These are phyloP conservation scores for Colletotrichum orchidophilum DNA, from an alignment of 2,329 filamentous ascomycete species.

Conservation along the genomic window DNA sequence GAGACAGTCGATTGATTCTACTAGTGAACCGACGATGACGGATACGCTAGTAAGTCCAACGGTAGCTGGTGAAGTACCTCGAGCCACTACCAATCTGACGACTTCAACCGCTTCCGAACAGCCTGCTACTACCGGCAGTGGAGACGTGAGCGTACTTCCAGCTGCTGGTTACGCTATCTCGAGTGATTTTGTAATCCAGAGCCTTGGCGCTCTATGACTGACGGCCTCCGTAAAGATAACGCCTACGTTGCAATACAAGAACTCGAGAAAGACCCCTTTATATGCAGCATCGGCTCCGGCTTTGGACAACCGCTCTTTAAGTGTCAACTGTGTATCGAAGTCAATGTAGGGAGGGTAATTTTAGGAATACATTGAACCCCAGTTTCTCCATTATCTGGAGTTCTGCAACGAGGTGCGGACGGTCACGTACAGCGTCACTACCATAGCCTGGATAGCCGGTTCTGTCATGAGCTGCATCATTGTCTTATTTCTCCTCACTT, in stretches of 20 bases:
- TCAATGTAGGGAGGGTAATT: neutral
- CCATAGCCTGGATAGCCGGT: slow-evolving; percentile 13
- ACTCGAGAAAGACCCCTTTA: neutral
- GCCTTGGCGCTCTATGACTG: neutral
- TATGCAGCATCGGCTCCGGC: neutral
- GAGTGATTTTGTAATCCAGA: neutral
- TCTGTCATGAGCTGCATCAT: neutral
- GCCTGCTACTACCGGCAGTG: neutral
- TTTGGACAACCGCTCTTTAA: neutral
- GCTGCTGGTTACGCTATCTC: neutral
- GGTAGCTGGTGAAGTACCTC: too few species aligned
- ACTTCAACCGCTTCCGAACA: neutral
- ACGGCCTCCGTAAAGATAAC: neutral
- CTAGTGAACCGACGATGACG: neutral
- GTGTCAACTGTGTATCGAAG: neutral
- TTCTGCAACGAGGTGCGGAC: neutral
- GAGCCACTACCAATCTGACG: too few species aligned
- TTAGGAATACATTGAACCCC: neutral
- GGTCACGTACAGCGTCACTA: neutral
- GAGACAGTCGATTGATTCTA: neutral
- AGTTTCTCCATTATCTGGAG: neutral
- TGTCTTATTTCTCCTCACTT: neutral
- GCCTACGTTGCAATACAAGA: neutral
- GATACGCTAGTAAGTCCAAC: neutral
- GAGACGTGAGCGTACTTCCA: neutral